Conservation (phyloP, 495 filamentous ascomycete genomes). For the Lasiosphaeris hirsuta region DNA sequence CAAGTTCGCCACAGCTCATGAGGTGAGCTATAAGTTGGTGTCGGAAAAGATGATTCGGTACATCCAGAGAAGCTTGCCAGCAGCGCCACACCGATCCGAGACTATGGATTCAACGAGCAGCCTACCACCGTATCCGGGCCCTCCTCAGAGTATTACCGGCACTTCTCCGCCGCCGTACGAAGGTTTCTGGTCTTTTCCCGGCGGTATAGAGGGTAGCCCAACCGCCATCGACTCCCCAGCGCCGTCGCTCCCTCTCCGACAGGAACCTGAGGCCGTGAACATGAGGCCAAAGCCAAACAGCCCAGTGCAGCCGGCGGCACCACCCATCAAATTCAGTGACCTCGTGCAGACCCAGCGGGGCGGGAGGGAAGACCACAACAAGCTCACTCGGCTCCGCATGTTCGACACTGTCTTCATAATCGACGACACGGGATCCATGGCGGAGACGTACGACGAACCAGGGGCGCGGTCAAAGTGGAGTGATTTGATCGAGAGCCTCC, state of each 20-base stretch:
- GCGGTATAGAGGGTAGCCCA: too few relatives aligned
- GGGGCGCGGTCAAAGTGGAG: slow-evolving; percentile 52
- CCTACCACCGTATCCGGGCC: too few relatives aligned
- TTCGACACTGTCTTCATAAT: slow-evolving; percentile 84
- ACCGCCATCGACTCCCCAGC: too few relatives aligned
- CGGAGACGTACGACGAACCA: slow-evolving; percentile 29
- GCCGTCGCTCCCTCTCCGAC: too few relatives aligned
- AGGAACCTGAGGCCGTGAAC: too few relatives aligned
- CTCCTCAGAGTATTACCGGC: too few relatives aligned
- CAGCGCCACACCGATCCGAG: neutral
- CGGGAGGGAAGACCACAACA: slow-evolving; percentile 38
- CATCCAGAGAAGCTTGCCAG: slow-evolving; percentile 14
- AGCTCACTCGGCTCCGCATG: slow-evolving; percentile 61
- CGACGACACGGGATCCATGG: slow-evolving; percentile 87
- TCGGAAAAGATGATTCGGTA: slow-evolving; percentile 13
- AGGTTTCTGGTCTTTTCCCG: too few relatives aligned
- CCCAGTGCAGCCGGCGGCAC: neutral
- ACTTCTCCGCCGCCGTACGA: too few relatives aligned
- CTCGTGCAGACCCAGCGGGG: neutral
- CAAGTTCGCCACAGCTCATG: slow-evolving; percentile 15
- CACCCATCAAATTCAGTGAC: neutral
- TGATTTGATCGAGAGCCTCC: slow-evolving; percentile 64
- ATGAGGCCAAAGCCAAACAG: too few relatives aligned
- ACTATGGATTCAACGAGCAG: neutral
- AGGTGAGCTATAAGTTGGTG: slow-evolving; percentile 12